These are phyloP conservation scores for Massarina eburnea DNA, from an alignment of 2,329 filamentous ascomycete genomes.

Conservation along the genomic window DNA sequence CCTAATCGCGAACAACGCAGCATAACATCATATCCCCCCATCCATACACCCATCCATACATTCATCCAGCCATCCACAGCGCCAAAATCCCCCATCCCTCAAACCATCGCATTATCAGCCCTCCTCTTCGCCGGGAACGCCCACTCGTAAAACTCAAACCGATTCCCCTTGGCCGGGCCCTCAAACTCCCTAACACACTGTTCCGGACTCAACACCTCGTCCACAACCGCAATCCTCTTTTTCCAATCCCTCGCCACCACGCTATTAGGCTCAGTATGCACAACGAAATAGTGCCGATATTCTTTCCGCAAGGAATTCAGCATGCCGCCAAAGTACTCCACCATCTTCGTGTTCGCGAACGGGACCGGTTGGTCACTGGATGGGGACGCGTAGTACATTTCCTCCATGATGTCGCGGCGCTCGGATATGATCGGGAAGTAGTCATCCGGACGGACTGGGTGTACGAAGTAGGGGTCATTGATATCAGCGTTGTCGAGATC, in stretches of 20 bases:
- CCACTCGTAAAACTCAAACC: conserved; percentile 35
- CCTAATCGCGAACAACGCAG: too few species aligned
- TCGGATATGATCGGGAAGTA: conserved; percentile 35
- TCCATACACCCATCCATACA: too few species aligned
- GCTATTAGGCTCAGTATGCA: conserved; percentile 29
- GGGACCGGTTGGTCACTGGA: conserved; percentile 8
- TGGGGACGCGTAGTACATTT: conserved; percentile 28
- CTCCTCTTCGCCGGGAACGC: conserved; percentile 13
- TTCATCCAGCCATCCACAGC: too few species aligned
- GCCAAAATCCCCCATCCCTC: too few species aligned
- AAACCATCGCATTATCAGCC: neutral
- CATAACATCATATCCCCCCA: too few species aligned
- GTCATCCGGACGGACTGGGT: conserved; percentile 14
- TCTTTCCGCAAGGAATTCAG: conserved; percentile 23
- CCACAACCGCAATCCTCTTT: conserved; percentile 23
- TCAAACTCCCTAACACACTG: conserved; percentile 26
- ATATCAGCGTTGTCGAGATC: conserved; percentile 5
- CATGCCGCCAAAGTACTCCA: conserved; percentile 27
- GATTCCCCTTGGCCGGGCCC: conserved; percentile 16
- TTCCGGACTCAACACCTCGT: conserved; percentile 31
- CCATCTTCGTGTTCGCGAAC: conserved; percentile 29
- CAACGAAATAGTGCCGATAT: conserved; percentile 36
- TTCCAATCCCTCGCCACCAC: conserved; percentile 23
- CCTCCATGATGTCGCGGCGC: conserved; percentile 20
- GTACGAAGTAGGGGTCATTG: neutral